Conservation (phyloP, 192 early-diverging fungal species). For the Podila minutissima region DNA sequence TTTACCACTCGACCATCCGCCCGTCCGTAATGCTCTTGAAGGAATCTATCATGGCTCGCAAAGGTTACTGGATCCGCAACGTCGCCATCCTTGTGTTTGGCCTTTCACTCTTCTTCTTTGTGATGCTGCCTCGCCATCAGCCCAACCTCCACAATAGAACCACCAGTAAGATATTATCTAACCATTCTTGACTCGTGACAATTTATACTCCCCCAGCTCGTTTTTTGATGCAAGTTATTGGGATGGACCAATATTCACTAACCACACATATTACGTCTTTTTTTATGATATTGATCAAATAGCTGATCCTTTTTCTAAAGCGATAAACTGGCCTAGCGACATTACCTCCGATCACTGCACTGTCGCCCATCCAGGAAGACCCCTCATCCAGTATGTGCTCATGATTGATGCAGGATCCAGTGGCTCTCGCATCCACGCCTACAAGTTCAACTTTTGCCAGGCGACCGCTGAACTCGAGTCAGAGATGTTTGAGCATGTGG, state of each 20-base stretch:
- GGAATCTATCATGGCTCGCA: constrained; percentile 47
- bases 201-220: no score
- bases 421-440: constrained; percentile 97
- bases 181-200: background rate
- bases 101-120: constrained; percentile 41
- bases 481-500: constrained; percentile 86
- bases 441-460: constrained; percentile 96
- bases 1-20: background rate
- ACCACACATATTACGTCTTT: background rate
- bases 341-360: constrained; percentile 70
- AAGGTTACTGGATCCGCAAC: constrained; percentile 51
- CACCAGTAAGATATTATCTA: background rate
- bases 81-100: constrained; percentile 44
- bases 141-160: constrained; percentile 31
- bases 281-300: no score
- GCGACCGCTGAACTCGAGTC: constrained; percentile 83
- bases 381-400: constrained; percentile 88
- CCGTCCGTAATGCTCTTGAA: constrained; percentile 34
- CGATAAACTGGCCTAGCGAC: constrained; percentile 22
- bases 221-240: background rate
- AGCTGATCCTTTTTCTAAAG: constrained; percentile 10
- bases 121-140: constrained; percentile 40
- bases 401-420: constrained; percentile 98
- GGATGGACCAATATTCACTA: no score
- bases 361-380: constrained; percentile 70